Conservation (phyloP, 2,329 filamentous ascomycete genomes). For the Penicillium occitanis region DNA sequence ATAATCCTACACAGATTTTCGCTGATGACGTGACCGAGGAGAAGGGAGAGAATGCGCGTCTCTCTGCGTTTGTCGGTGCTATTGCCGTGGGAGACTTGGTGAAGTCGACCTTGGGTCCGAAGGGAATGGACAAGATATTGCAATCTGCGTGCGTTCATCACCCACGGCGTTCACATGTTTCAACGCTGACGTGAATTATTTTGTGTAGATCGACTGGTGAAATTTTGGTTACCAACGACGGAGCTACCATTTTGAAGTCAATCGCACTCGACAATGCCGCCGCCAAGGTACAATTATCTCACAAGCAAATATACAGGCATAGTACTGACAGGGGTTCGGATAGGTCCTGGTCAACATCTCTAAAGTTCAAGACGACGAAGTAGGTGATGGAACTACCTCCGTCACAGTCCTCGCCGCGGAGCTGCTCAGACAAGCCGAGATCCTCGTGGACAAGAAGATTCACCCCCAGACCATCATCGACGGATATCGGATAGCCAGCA, state of each 20-base stretch:
- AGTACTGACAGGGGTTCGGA: not conserved
- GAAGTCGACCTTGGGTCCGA: slow-evolving; percentile 94
- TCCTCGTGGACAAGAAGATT: slow-evolving; percentile 96
- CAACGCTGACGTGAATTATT: slow-evolving; percentile 14
- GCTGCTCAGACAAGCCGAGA: slow-evolving; percentile 92
- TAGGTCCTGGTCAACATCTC: slow-evolving; percentile 77
- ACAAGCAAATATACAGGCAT: not conserved
- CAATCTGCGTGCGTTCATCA: slow-evolving; percentile 75
- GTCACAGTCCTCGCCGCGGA: slow-evolving; percentile 94
- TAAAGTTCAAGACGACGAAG: slow-evolving; percentile 98
- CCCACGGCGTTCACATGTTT: slow-evolving; percentile 10
- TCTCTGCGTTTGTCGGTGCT: slow-evolving; percentile 96
- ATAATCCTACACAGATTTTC: slow-evolving; percentile 95
- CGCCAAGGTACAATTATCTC: slow-evolving; percentile 69
- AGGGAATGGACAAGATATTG: slow-evolving; percentile 98
- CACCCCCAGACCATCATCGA: slow-evolving; percentile 99
- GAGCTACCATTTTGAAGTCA: slow-evolving; percentile 95
- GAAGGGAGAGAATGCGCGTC: slow-evolving; percentile 98
- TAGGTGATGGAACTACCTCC: slow-evolving; percentile 97
- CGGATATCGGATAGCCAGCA: slow-evolving; percentile 94
- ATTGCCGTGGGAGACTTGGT: slow-evolving; percentile 97
- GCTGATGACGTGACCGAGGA: slow-evolving; percentile 95
- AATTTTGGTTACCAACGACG: slow-evolving; percentile 98
- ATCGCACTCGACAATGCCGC: slow-evolving; percentile 98
- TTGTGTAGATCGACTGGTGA: slow-evolving; percentile 78